These are phyloP conservation scores for Kwoniella sp. DNA, from an alignment of 768 basidiomycete species.

Conservation along the genomic window DNA sequence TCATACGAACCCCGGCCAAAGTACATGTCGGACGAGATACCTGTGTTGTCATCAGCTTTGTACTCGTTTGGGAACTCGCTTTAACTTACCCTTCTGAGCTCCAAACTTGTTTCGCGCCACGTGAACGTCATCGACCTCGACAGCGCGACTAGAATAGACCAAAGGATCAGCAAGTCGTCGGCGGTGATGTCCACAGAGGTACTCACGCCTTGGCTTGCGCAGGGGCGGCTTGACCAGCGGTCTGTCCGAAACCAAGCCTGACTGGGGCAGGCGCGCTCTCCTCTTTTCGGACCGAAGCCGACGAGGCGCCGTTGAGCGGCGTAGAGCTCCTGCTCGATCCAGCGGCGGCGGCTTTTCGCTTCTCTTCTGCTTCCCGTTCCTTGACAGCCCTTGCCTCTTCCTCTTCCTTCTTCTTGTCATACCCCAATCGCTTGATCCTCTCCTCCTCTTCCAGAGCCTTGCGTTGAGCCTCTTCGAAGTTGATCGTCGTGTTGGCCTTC, in stretches of 20 bases:
- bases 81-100: constrained; percentile 62
- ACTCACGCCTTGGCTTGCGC: constrained; percentile 51
- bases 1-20: constrained; percentile 89
- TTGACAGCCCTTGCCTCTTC: constrained; percentile 62
- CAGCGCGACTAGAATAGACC: constrained; percentile 20
- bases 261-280: constrained; percentile 39
- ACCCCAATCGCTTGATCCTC: constrained; percentile 82
- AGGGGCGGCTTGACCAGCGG: constrained; percentile 32
- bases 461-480: constrained; percentile 91
- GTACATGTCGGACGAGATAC: constrained; percentile 96
- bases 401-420: constrained; percentile 78
- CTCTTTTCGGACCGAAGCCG: constrained; percentile 10
- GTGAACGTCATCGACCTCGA: constrained; percentile 37
- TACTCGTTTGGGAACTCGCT: no score
- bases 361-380: constrained; percentile 56
- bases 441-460: constrained; percentile 89
- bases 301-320: constrained; percentile 26
- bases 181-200: not conserved
- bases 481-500: constrained; percentile 71
- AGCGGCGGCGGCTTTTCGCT: constrained; percentile 45
- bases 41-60: constrained; percentile 42
- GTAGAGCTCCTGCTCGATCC: constrained; percentile 38
- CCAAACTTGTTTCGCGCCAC: constrained; percentile 85
- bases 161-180: constrained; percentile 9
- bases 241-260: constrained; percentile 45